Evolutionary conservation across 169 alveolate species (phyloP).

Genomic region (Miamiensis avidus): DNA sequence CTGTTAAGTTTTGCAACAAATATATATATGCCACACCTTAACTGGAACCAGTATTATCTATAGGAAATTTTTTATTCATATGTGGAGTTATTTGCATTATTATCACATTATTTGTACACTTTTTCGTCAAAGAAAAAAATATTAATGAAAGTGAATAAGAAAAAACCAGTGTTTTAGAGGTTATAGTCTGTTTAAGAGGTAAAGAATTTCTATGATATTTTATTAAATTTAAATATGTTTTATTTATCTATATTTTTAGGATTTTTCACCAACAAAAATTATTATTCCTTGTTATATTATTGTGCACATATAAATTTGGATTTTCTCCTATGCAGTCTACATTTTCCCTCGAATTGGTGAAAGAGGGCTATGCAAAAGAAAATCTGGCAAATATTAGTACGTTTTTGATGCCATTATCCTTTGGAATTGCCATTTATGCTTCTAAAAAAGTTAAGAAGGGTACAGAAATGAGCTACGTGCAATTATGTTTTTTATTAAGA

Average conservation of each 20-base stretch:
- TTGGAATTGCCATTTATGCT: not conserved
- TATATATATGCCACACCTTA: slow-evolving; percentile 20
- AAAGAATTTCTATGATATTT: too few relatives aligned
- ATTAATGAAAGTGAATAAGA: slow-evolving; percentile 6
- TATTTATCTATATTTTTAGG: not conserved
- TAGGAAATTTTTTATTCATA: slow-evolving; percentile 14
- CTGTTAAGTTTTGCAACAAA: slow-evolving; percentile 55
- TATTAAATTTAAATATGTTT: not conserved
- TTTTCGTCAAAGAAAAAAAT: slow-evolving; percentile 29
- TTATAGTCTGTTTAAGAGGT: slow-evolving; percentile 15
- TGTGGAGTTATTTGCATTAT: slow-evolving; percentile 21
- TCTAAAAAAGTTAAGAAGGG: not conserved
- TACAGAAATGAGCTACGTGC: not conserved
- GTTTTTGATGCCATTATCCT: not conserved
- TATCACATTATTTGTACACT: slow-evolving; percentile 35
- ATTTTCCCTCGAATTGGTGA: slow-evolving; percentile 1
- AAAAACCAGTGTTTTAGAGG: not conserved
- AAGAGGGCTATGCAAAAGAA: slow-evolving; percentile 6
- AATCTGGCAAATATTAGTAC: not conserved
- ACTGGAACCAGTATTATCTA: slow-evolving; percentile 37
- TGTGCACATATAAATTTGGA: slow-evolving; percentile 21
- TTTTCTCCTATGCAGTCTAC: slow-evolving; percentile 28
- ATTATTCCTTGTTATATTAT: slow-evolving; percentile 6
- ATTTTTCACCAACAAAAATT: slow-evolving; percentile 20
- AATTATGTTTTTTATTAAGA: not conserved